Evolutionary conservation across 352 stramenopile genomes (phyloP).

Genomic region (Pythium brachiatum): DNA sequence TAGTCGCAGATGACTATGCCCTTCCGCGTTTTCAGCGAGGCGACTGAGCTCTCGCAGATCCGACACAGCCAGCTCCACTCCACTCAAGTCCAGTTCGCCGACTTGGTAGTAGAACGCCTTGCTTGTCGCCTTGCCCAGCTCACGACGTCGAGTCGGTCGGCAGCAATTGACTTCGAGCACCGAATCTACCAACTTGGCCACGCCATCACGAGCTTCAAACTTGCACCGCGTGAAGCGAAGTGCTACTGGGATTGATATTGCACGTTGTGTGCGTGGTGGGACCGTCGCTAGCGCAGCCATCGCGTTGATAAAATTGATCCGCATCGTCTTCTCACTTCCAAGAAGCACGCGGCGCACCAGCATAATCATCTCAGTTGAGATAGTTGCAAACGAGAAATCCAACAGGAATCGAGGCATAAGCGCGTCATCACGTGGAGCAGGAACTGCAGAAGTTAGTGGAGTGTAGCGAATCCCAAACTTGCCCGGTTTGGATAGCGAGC

Average conservation of each 20-base stretch:
- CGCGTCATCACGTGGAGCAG: slow-evolving; percentile 15
- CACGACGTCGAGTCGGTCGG: neutral
- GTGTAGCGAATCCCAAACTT: neutral
- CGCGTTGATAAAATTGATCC: slow-evolving; percentile 26
- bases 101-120: slow-evolving; percentile 13
- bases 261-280: neutral
- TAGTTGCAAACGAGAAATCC: slow-evolving; percentile 31
- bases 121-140: slow-evolving; percentile 14
- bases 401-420: slow-evolving; percentile 38
- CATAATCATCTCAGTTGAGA: slow-evolving; percentile 32
- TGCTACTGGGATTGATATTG: slow-evolving; percentile 22
- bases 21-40: neutral
- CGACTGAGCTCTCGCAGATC: neutral
- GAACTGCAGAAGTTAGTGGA: neutral
- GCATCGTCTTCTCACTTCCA: slow-evolving; percentile 27
- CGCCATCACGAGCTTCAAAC: neutral
- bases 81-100: slow-evolving; percentile 14
- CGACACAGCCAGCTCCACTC: neutral
- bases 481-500: neutral
- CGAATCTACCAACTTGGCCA: neutral
- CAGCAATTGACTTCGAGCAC: slow-evolving; percentile 3
- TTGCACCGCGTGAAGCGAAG: slow-evolving; percentile 31
- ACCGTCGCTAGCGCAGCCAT: slow-evolving; percentile 28
- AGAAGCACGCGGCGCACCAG: slow-evolving; percentile 27
- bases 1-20: slow-evolving; percentile 18